Evolutionary conservation across 2,329 filamentous ascomycete genomes (phyloP).

Genomic region (Ophiostoma ips): DNA sequence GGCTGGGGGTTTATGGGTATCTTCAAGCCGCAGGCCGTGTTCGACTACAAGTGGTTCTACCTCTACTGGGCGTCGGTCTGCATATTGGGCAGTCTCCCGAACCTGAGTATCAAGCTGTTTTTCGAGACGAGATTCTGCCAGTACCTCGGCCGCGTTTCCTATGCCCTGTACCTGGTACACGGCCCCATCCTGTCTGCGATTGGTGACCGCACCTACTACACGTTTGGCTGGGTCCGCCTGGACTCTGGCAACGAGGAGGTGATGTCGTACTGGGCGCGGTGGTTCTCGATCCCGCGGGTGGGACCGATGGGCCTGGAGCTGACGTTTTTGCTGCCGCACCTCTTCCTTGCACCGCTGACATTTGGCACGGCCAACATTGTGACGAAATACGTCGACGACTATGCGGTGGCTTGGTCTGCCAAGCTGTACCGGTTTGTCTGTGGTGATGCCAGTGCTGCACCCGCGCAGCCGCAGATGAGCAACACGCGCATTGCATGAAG

Average conservation of each 20-base stretch:
- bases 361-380: slow-evolving; percentile 43
- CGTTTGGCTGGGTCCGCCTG: slow-evolving; percentile 39
- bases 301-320: slow-evolving; percentile 49
- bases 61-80: slow-evolving; percentile 47
- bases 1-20: slow-evolving; percentile 48
- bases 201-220: slow-evolving; percentile 50
- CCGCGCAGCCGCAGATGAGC: no score
- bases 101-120: slow-evolving; percentile 43
- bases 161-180: slow-evolving; percentile 49
- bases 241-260: slow-evolving; percentile 22
- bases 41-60: slow-evolving; percentile 55
- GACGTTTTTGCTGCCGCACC: slow-evolving; percentile 43
- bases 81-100: slow-evolving; percentile 40
- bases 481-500: no score
- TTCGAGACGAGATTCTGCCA: slow-evolving; percentile 46
- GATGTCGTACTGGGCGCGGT: slow-evolving; percentile 43
- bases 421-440: slow-evolving; percentile 36
- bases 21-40: slow-evolving; percentile 52
- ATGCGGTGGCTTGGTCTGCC: slow-evolving; percentile 40
- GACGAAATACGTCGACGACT: slow-evolving; percentile 43
- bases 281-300: slow-evolving; percentile 36
- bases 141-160: slow-evolving; percentile 49
- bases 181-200: slow-evolving; percentile 45
- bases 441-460: no score
- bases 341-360: slow-evolving; percentile 46